A percentile compares a stretch with the other conserved stretches of the same genome.
phyloP scores from a whole-genome alignment of 2,329 filamentous ascomycete species.

The Calonectria naviculata region DNA sequence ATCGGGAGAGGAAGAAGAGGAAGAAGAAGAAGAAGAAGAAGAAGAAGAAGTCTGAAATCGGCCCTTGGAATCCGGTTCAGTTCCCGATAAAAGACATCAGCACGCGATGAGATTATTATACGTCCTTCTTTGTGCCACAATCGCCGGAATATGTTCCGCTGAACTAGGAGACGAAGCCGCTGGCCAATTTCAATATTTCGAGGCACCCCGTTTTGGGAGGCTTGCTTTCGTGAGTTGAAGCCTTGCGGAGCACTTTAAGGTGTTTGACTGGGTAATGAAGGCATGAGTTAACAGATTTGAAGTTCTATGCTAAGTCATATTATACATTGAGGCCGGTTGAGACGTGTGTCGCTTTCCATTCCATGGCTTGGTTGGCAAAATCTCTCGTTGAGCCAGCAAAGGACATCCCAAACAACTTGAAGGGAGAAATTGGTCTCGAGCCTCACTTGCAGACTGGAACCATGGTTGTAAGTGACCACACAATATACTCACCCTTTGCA shows the following conservation, averaged over 20 bases:
- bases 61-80: neutral
- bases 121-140: neutral
- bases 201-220: neutral
- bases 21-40: no score
- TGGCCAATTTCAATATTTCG: neutral
- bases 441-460: neutral
- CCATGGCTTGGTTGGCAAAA: neutral
- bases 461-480: neutral
- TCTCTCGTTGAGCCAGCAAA: neutral
- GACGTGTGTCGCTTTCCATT: neutral
- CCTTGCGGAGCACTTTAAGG: no score
- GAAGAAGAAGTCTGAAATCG: no score
- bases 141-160: neutral
- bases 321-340: neutral
- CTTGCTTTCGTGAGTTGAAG: neutral
- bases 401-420: neutral
- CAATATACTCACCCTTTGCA: neutral
- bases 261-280: no score
- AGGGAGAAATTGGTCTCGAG: neutral
- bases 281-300: neutral
- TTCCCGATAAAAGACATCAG: neutral
- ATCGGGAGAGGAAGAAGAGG: no score
- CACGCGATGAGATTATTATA: neutral
- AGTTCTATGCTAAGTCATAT: neutral
- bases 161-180: neutral